These are phyloP conservation scores for Candida alai DNA, from an alignment of 805 yeast genomes.

Conservation along the genomic window DNA sequence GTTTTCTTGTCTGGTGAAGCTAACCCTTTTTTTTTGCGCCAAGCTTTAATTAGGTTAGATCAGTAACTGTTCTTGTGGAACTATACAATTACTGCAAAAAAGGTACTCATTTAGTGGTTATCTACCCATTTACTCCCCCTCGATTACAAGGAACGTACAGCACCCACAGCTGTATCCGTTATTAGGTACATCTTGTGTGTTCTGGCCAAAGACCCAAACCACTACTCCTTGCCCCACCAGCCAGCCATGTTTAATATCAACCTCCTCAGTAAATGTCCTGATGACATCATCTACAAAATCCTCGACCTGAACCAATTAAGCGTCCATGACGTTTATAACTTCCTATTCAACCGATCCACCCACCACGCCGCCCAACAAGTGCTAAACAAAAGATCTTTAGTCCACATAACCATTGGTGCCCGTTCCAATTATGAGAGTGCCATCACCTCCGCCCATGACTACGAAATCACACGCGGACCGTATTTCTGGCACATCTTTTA, in stretches of 20 bases:
- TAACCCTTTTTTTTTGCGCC: too few relatives aligned
- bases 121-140: too few relatives aligned
- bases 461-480: conserved; percentile 6
- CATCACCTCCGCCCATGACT: conserved; percentile 5
- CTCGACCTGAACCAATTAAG: conserved; percentile 4
- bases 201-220: background rate
- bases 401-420: conserved; percentile 6
- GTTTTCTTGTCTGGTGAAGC: too few relatives aligned
- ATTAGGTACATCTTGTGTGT: background rate
- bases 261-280: conserved; percentile 6
- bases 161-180: background rate
- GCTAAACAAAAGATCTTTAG: conserved; percentile 3
- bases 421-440: conserved; percentile 5
- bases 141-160: too few relatives aligned
- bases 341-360: conserved; percentile 4
- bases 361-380: conserved; percentile 5
- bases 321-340: conserved; percentile 5
- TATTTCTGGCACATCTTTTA: conserved; percentile 7
- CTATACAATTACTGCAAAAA: too few relatives aligned
- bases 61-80: too few relatives aligned
- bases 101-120: too few relatives aligned
- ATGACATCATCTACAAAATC: conserved; percentile 7
- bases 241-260: conserved; percentile 2
- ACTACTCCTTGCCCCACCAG: background rate
- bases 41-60: too few relatives aligned